A percentile compares a stretch with the other conserved stretches of the same genome.
Conservation (phyloP, 2,329 filamentous ascomycete genomes). For the Chaetoscypha palmicola region DNA sequence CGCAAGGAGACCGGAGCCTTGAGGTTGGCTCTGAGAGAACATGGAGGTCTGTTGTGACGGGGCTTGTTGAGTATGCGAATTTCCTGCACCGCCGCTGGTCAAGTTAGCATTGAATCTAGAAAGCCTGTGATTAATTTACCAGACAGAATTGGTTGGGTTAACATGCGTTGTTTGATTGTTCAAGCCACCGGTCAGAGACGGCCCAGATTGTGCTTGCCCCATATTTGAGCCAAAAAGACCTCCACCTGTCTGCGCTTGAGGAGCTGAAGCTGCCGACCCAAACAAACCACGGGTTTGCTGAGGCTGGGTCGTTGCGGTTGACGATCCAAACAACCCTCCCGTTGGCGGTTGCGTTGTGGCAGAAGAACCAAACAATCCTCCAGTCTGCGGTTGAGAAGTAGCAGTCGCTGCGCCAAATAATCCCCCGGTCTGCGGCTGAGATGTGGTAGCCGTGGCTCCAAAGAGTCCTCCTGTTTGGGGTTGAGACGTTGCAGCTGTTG, state of each 20-base stretch:
- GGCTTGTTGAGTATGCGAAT: conserved; percentile 23
- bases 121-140: conserved; percentile 22
- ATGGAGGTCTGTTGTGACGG: conserved; percentile 22
- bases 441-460: conserved; percentile 21
- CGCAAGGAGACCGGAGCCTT: conserved; percentile 27
- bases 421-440: conserved; percentile 20
- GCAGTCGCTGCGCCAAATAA: conserved; percentile 29
- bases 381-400: conserved; percentile 20
- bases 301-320: conserved; percentile 15
- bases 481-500: conserved; percentile 14
- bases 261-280: conserved; percentile 17
- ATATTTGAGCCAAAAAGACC: conserved; percentile 22
- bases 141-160: conserved; percentile 26
- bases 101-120: neutral
- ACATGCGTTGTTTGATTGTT: conserved; percentile 23
- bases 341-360: conserved; percentile 23
- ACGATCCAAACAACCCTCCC: conserved; percentile 31
- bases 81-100: conserved; percentile 22
- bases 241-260: conserved; percentile 20
- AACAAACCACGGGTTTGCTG: conserved; percentile 25
- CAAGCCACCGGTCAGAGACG: conserved; percentile 22
- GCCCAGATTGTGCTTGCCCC: neutral
- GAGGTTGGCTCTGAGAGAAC: conserved; percentile 15
- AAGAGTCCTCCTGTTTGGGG: conserved; percentile 24
- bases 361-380: conserved; percentile 30